A percentile compares a stretch with the other conserved stretches of the same genome.
phyloP scores from a whole-genome alignment of 805 yeast genomes.

The Yamadazyma laniorum region DNA sequence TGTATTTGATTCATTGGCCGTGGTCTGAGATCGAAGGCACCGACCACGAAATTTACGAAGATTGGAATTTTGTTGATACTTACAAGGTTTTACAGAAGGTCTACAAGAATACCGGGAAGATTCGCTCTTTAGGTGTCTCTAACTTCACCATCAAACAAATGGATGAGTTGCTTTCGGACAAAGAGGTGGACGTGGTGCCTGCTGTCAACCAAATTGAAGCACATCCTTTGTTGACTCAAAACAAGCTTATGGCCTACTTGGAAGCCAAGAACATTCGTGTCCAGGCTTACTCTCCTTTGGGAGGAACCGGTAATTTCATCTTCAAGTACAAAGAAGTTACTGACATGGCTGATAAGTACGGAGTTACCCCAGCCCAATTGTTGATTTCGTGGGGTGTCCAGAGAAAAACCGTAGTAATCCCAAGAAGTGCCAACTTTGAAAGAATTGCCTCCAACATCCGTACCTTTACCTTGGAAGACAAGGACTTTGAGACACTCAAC shows the following conservation, averaged over 20 bases:
- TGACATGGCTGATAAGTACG: conserved; percentile 54
- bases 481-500: conserved; percentile 23
- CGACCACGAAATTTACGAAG: conserved; percentile 36
- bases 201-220: conserved; percentile 73
- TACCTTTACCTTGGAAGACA: conserved; percentile 29
- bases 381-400: conserved; percentile 84
- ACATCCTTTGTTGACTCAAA: conserved; percentile 84
- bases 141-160: conserved; percentile 57
- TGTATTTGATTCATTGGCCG: conserved; percentile 75
- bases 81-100: conserved; percentile 59
- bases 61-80: conserved; percentile 61
- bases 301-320: conserved; percentile 74
- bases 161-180: conserved; percentile 66
- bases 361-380: conserved; percentile 61
- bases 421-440: conserved; percentile 68
- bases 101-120: conserved; percentile 56
- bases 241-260: conserved; percentile 56
- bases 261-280: conserved; percentile 56
- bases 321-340: conserved; percentile 55
- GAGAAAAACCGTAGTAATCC: conserved; percentile 71
- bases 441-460: conserved; percentile 61
- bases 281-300: conserved; percentile 80
- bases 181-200: conserved; percentile 52
- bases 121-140: conserved; percentile 65
- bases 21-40: conserved; percentile 52